Evolutionary conservation across 768 basidiomycete genomes (phyloP).

Genomic region (Artomyces pyxidatus): DNA sequence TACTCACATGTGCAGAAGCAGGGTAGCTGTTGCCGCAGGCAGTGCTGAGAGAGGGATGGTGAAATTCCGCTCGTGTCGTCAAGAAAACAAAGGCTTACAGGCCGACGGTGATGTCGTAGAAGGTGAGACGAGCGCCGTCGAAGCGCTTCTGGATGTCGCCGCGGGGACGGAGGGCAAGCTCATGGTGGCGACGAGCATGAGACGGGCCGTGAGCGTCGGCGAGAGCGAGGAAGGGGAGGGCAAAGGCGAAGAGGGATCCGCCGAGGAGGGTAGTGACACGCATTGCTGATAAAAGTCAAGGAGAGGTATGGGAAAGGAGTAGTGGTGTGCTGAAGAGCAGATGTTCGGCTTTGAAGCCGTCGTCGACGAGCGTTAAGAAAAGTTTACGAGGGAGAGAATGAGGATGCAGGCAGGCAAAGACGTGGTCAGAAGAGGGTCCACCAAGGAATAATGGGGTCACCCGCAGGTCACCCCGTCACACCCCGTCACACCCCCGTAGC

Average conservation of each 20-base stretch:
- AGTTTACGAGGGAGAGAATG: background rate
- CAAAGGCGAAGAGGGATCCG: slow-evolving; percentile 8
- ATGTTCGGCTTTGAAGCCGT: background rate
- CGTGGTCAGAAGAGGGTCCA: background rate
- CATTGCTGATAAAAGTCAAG: background rate
- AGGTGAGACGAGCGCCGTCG: background rate
- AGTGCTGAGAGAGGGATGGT: slow-evolving; percentile 1
- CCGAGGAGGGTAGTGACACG: slow-evolving; percentile 1
- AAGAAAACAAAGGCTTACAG: slow-evolving; percentile 2
- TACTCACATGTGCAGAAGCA: background rate
- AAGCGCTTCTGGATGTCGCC: slow-evolving; percentile 1
- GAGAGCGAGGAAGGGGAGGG: slow-evolving; percentile 2
- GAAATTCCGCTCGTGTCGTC: background rate
- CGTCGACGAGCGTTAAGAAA: background rate
- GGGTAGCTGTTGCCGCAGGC: slow-evolving; percentile 6
- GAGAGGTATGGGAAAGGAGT: background rate
- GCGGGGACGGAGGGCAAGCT: slow-evolving; percentile 3
- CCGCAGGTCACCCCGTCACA: background rate
- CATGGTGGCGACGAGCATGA: slow-evolving; percentile 4
- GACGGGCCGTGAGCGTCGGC: slow-evolving; percentile 1
- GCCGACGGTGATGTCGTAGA: slow-evolving; percentile 9
- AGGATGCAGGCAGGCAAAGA: background rate
- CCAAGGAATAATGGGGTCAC: background rate
- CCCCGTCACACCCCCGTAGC: no score
- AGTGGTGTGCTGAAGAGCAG: background rate